Conservation (phyloP, 352 stramenopile species). For the Globisporangium mamillatum region DNA sequence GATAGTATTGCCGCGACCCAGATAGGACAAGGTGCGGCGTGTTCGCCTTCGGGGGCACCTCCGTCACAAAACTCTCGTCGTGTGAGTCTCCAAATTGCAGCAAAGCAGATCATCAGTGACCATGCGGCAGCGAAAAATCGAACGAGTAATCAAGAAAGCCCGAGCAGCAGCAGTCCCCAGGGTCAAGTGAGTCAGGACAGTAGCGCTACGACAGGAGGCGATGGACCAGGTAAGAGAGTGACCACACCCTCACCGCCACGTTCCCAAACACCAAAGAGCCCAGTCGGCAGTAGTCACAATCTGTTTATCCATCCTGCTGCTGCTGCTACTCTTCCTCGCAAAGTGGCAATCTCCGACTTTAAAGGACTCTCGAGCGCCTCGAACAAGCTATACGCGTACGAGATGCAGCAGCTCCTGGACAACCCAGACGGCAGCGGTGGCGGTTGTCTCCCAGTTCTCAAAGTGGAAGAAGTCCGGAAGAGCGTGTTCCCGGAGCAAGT, state of each 20-base stretch:
- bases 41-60: not conserved
- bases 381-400: slow-evolving; percentile 30
- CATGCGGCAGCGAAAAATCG: not conserved
- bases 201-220: not conserved
- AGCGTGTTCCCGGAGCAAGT: slow-evolving; percentile 50
- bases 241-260: not conserved
- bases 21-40: not conserved
- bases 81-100: slow-evolving; percentile 34
- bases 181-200: not conserved
- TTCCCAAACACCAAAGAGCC: slow-evolving; percentile 1
- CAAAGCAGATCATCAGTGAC: slow-evolving; percentile 32
- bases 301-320: not conserved
- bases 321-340: slow-evolving; percentile 13
- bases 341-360: slow-evolving; percentile 36
- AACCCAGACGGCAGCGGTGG: not conserved
- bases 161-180: not conserved
- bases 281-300: slow-evolving; percentile 1
- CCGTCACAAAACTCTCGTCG: slow-evolving; percentile 3
- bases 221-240: not conserved
- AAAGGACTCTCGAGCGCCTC: slow-evolving; percentile 32
- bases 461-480: slow-evolving; percentile 54
- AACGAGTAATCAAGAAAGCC: slow-evolving; percentile 22
- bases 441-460: slow-evolving; percentile 24
- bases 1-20: too few species aligned
- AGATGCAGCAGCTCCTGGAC: slow-evolving; percentile 25